Base-by-base conservation (phyloP, 495 filamentous ascomycete species). In the Penicillium subrubescens region DNA sequence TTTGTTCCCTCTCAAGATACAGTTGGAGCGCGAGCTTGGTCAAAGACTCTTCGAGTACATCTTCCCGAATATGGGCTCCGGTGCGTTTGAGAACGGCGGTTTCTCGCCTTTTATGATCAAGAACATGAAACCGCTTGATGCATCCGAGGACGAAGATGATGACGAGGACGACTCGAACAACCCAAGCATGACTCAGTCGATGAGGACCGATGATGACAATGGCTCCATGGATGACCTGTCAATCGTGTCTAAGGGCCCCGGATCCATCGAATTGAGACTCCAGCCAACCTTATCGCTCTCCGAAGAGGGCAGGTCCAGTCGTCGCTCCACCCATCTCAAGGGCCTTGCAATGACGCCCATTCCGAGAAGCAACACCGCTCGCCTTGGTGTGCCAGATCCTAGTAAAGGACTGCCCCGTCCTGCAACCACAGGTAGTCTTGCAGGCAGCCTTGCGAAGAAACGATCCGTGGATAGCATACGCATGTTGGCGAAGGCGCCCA, bases 41-140 rank as follows among this genome's bases (percentile, higher is more conserved):
- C 93, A 96, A 73, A 94, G 88, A 73, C 83, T 99, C 21, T 97
- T 98, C 70, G 94, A 98, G 75, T 99, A 99, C 78, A 92, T 98
- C 64, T 99, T 99, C 79, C 95, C 95, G 0, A 92, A 90, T 35
- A 84, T 87, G 51, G 88, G 86, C 27, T 81, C 87, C 25, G 82
- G 82, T 58, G 78, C 79, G 4, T 79, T 81, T 64, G 86, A 86
- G 61, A 87, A 88, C 70, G 86, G 87, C 51, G 86, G 88, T 19
- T 88, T 89, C 73, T 93, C 90, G 31, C 92, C 94, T 6, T 92
- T 94, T 74, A 87, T 94, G 75, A 83, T 94, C 67, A 95, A 91
- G 73, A 87, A 94, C 52, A 89, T 90, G 69, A 79, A 88, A 60
- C 83, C 89, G 0, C 57, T 79, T 11, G 82, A 83, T 54, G 80